These are phyloP conservation scores for Podospora pseudoanserina DNA, from an alignment of 495 filamentous ascomycete genomes.

Conservation along the genomic window DNA sequence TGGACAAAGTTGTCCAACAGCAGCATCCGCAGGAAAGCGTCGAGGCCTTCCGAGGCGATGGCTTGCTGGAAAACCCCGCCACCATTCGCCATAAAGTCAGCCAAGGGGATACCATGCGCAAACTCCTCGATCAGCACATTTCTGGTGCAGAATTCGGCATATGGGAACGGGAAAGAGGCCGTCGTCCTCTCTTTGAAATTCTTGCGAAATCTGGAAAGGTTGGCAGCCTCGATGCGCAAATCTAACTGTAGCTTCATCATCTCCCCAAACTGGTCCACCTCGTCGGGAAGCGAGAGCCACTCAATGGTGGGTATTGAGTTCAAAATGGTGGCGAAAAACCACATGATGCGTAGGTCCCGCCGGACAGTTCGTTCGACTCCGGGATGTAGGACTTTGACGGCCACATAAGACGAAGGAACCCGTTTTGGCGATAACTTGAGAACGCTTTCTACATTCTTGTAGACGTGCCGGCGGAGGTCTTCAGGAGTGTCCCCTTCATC, in stretches of 20 bases:
- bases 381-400: conserved; percentile 94
- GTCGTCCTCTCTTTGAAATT: conserved; percentile 88
- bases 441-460: conserved; percentile 77
- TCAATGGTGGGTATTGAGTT: conserved; percentile 92
- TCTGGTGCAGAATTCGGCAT: conserved; percentile 82
- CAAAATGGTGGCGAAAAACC: conserved; percentile 79
- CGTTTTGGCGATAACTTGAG: conserved; percentile 81
- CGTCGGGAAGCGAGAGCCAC: conserved; percentile 94
- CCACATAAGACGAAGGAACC: conserved; percentile 89
- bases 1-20: conserved; percentile 98
- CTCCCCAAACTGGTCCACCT: conserved; percentile 88
- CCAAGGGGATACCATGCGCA: conserved; percentile 86
- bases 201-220: conserved; percentile 80
- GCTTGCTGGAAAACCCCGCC: conserved; percentile 91
- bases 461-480: conserved; percentile 63
- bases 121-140: conserved; percentile 95
- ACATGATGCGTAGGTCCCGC: conserved; percentile 89
- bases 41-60: conserved; percentile 91
- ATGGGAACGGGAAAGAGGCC: conserved; percentile 94
- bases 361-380: conserved; percentile 83
- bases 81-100: conserved; percentile 83
- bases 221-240: conserved; percentile 89
- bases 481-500: conserved; percentile 49
- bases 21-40: conserved; percentile 97
- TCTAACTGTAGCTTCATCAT: conserved; percentile 99